Evolutionary conservation across 2,329 filamentous ascomycete species (phyloP), one percentile per base, ranked within the genome.

Genomic region (Colletotrichum trifolii): DNA sequence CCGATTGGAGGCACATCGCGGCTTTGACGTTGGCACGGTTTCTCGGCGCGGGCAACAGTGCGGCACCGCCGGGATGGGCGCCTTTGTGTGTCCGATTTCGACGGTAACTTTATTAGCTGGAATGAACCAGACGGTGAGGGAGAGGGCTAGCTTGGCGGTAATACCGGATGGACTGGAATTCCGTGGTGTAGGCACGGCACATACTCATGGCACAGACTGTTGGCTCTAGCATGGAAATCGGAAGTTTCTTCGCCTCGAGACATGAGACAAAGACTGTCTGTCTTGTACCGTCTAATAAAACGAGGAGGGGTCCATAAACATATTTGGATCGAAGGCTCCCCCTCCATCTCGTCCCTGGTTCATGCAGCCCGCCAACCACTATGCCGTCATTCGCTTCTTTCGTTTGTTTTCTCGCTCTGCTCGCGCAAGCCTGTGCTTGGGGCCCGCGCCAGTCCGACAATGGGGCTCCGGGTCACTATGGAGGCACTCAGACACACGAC

Each of bases 391-490:
- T 63, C 36, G 47, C 42, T 57, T 48, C 59, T 6, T 4, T 66
- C 9, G 15, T 56, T 47, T 54, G 36, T 46, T 56, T 63, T 17
- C n/a, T 66, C 11, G 47, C 47, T 12, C n/a, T 53, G n/a, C 53
- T 66, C 6, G 6, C 52, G 13, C 58, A 57, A 25, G 58, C 45
- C 36, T 36, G 15, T 33, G 63, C 53, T 11, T 66, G 63, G 63
- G 58, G 25, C 5, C 63, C 63, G 39, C 58, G 47, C 13, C 1
- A 17, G 34, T 63, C 58, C 35, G 4, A 15, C 7, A 11, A 57
- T 13, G 58, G 52, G n/a, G 33, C 63, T 8, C 63, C 63, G 8
- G 63, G 63, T 4, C 63, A 63, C 36, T 66, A 66, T 45, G 63
- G 63, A 36, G 63, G 63, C 10, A 13, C 36, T 42, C 58, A 66